Evolutionary conservation across 176 grass and related monocot genomes (phyloP), one percentile per base, ranked within the genome.

Genomic region (Oryza australiensis): DNA sequence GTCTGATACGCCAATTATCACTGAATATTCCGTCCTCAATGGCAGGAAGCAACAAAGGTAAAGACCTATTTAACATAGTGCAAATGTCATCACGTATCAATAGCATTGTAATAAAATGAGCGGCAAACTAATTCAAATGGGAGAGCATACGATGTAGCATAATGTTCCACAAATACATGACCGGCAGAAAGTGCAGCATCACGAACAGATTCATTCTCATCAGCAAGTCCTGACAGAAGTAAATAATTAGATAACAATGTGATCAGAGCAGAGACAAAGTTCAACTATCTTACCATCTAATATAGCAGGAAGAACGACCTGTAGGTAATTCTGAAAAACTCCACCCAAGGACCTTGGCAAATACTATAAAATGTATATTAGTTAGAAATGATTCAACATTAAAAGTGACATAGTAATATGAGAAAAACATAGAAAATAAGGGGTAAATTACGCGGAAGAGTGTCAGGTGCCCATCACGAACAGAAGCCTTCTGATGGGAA

Each of bases 11-110:
- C 95, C 95, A 98, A 68, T 95, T 94, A 70, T 98, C 95, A 77
- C 87, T 95, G 70, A 98, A 98, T 83, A 98, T 98, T 38, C 95
- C 95, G 62, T 98, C 95, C 82, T 98, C 95, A 27, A 98, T 91
- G 81, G 92, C 92, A 81, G 95, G 95, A 78, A 98, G 92, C 73
- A 98, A 91, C 57, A 98, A 66, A 23, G 92, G 92, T 65, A 98
- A 89, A 51, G 90, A 98, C 88, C 95, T 98, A 85, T 83, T 87
- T 78, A 86, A 86, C 38, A 91, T 77, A 33, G 30, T 80, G 30
- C 68, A 87, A 80, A 76, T 23, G 24, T 1, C 22, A 87, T 77
- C 65, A 87, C 66, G 82, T 85, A 72, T 74, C 53, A 74, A 74
- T 68, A 84, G 35, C 68, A 84, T 26, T 24, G 16, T 62, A 57